phyloP scores from a whole-genome alignment of 2,329 filamentous ascomycete genomes.

The Aspergillus vadensis region DNA sequence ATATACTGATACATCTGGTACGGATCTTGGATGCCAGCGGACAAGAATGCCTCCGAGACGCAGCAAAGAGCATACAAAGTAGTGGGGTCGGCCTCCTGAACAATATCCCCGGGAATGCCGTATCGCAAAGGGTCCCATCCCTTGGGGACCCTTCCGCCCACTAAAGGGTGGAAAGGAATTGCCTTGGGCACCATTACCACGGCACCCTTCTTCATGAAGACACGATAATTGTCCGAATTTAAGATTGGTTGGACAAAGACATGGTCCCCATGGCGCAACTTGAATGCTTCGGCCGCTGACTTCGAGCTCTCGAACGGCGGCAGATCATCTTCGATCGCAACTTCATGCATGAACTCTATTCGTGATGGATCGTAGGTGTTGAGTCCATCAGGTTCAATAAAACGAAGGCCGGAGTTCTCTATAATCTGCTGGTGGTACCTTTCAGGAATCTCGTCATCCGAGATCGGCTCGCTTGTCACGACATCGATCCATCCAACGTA shows the following conservation, averaged over 20 bases:
- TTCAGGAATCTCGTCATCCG: constrained; percentile 16
- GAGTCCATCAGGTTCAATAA: constrained; percentile 85
- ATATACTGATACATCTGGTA: constrained; percentile 99
- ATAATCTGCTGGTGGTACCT: constrained; percentile 58
- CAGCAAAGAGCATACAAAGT: constrained; percentile 26
- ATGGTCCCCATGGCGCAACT: constrained; percentile 38
- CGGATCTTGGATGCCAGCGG: constrained; percentile 90
- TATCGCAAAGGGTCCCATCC: constrained; percentile 95
- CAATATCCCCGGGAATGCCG: constrained; percentile 91
- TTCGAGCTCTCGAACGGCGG: constrained; percentile 21
- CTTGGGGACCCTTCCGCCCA: constrained; percentile 58
- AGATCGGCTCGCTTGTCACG: constrained; percentile 13
- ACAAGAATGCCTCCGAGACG: constrained; percentile 68
- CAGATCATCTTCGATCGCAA: constrained; percentile 70
- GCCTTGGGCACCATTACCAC: constrained; percentile 66
- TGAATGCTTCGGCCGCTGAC: constrained; percentile 21
- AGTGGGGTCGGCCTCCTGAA: constrained; percentile 46
- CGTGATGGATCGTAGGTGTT: constrained; percentile 20
- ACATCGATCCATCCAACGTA: constrained; percentile 74
- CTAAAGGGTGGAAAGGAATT: constrained; percentile 20
- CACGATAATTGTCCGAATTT: constrained; percentile 84
- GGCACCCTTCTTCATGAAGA: constrained; percentile 68
- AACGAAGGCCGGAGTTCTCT: constrained; percentile 88
- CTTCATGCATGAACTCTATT: constrained; percentile 93
- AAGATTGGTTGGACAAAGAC: constrained; percentile 60